These are phyloP conservation scores for Chalciporus sp. DNA, from an alignment of 1,284 basidiomycete genomes.

Conservation along the genomic window DNA sequence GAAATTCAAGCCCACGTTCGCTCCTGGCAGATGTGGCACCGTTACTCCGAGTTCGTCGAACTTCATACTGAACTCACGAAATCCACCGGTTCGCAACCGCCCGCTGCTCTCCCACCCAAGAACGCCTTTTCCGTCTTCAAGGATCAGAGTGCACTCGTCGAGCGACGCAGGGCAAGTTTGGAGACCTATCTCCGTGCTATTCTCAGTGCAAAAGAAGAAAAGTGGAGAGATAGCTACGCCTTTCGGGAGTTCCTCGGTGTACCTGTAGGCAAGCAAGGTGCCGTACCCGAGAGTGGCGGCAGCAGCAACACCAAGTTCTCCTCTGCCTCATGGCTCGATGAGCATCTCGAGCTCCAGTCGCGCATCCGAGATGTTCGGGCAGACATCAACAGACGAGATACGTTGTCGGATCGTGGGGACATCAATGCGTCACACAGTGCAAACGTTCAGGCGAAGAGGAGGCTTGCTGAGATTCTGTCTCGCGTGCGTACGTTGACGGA, in stretches of 20 bases:
- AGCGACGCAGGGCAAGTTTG: conserved; percentile 74
- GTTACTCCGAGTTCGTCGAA: conserved; percentile 92
- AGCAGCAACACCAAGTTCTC: conserved; percentile 56
- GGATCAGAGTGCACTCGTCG: conserved; percentile 53
- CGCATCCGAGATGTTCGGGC: conserved; percentile 80
- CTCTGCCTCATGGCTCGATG: conserved; percentile 81
- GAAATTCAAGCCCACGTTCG: conserved; percentile 81
- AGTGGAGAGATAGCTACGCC: conserved; percentile 80
- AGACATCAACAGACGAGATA: conserved; percentile 84
- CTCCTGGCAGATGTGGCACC: conserved; percentile 90
- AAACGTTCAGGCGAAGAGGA: conserved; percentile 83
- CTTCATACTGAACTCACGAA: conserved; percentile 82
- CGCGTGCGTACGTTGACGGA: conserved; percentile 72
- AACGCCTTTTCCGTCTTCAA: conserved; percentile 62
- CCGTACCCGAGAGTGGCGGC: conserved; percentile 28
- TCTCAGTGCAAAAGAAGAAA: conserved; percentile 75
- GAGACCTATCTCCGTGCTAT: conserved; percentile 90
- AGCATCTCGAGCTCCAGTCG: conserved; percentile 76
- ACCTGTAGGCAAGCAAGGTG: conserved; percentile 60
- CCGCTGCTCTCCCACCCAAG: conserved; percentile 80
- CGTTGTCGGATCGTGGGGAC: conserved; percentile 76
- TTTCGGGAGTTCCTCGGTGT: conserved; percentile 89
- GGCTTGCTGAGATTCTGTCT: conserved; percentile 73
- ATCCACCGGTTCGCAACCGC: conserved; percentile 70
- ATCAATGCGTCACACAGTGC: conserved; percentile 73